Base-by-base conservation (phyloP, 371 early-diverging fungal species). In the Lichtheimia ramosa region DNA sequence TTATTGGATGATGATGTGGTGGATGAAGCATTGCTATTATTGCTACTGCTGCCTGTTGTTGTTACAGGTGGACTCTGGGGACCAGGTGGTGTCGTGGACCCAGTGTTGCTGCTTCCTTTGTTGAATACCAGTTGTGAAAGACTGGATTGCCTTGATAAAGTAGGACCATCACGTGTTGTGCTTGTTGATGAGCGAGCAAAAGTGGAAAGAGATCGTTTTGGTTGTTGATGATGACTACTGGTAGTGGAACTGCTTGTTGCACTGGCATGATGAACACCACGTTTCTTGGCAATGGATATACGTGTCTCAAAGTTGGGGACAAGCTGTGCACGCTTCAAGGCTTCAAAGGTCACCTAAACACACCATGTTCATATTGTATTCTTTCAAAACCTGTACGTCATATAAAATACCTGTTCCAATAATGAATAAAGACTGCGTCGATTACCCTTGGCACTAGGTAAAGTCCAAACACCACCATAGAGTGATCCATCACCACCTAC, bases 271-370 rank as follows among this genome's bases (percentile, higher is more conserved):
- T 50, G 54, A 5, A 80, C 63, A 21, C 78, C 81, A 43, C 78
- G 69, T 43, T 77, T 75, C 43, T 77, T 77, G 10, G 81, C 81
- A 28, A 81, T 46, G 1, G 77, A 73, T 34, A 81, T 77, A 15
- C 81, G 70, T 1, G 75, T 75, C 52, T 81, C 81, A 54, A 81
- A 81, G 52, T 81, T 81, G 15, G 81, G 81, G 10, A 81, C 81
- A 0, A 77, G 59, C 46, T 81, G 77, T 7, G 81, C 81, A 20
- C 81, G 68, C 43, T 77, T 81, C 14, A 77, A 53, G 14, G 81
- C 81, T 58, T 81, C 81, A 63, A 77, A 77, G 2, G 81, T 81
- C 6, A 81, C 58, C 68, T 67, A 51, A 13, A 1, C 18, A 27
- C 10, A 25, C 14, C 42, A 15, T 20, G n/a, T 25, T 51, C 12